Conservation (phyloP, 129 eudicot species). For the Flaveria trinervia region DNA sequence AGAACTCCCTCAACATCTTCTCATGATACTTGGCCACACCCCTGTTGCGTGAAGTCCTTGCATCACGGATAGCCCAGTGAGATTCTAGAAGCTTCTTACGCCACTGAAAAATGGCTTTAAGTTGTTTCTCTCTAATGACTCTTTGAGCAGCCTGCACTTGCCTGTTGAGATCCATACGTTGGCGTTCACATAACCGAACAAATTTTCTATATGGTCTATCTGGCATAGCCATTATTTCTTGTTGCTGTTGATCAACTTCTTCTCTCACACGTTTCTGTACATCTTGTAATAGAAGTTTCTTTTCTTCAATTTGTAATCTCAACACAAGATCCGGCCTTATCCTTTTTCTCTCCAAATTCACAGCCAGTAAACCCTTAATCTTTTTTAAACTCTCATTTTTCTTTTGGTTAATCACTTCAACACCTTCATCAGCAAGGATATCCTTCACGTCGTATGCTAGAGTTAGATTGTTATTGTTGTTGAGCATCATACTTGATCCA, state of each 20-base stretch:
- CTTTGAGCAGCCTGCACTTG: slow-evolving; percentile 81
- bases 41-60: slow-evolving; percentile 90
- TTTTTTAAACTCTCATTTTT: slow-evolving; percentile 69
- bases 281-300: slow-evolving; percentile 68
- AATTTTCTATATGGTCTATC: slow-evolving; percentile 93
- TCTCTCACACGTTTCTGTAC: slow-evolving; percentile 82
- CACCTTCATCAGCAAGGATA: slow-evolving; percentile 68
- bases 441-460: slow-evolving; percentile 89
- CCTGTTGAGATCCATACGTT: slow-evolving; percentile 80
- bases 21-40: slow-evolving; percentile 98
- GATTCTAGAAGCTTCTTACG: slow-evolving; percentile 99
- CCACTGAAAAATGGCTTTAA: slow-evolving; percentile 84
- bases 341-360: slow-evolving; percentile 80
- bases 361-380: slow-evolving; percentile 71
- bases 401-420: slow-evolving; percentile 56
- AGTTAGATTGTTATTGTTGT: slow-evolving; percentile 66
- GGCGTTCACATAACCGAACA: slow-evolving; percentile 87
- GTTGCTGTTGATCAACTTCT: slow-evolving; percentile 89
- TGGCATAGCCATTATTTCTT: slow-evolving; percentile 96
- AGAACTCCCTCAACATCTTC: slow-evolving; percentile 90
- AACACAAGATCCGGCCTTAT: slow-evolving; percentile 92
- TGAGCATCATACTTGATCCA: slow-evolving; percentile 77
- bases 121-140: slow-evolving; percentile 85
- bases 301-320: slow-evolving; percentile 86
- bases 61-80: slow-evolving; percentile 97